Evolutionary conservation across 106 monocot genomes (phyloP).

Genomic region (Xerophyta viscosa): DNA sequence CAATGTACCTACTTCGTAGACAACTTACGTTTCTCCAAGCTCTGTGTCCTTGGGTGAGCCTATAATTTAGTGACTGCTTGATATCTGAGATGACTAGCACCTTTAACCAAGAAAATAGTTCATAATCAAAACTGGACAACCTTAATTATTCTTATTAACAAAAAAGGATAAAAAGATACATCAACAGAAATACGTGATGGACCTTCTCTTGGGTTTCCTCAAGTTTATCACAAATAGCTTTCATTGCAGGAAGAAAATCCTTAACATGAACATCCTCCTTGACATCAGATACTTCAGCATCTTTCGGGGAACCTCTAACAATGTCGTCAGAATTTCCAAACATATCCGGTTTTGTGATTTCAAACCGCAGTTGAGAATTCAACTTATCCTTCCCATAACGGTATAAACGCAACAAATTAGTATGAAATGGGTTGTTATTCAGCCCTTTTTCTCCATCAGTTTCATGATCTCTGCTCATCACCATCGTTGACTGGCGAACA

Average conservation of each 20-base stretch:
- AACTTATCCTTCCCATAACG: constrained; percentile 44
- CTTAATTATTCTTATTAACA: too few species aligned
- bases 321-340: constrained; percentile 9
- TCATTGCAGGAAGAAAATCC: constrained; percentile 66
- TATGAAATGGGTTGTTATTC: constrained; percentile 23
- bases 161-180: constrained; percentile 5
- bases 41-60: constrained; percentile 40
- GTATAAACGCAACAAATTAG: constrained; percentile 44
- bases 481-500: constrained; percentile 44
- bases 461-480: constrained; percentile 39
- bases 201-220: constrained; percentile 58
- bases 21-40: constrained; percentile 67
- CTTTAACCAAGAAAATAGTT: constrained; percentile 13
- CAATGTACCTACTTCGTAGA: too few species aligned
- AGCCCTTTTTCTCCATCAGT: constrained; percentile 13
- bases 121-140: too few species aligned
- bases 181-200: constrained; percentile 1
- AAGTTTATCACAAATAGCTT: constrained; percentile 63
- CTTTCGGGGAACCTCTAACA: constrained; percentile 10
- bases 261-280: constrained; percentile 44
- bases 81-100: constrained; percentile 54
- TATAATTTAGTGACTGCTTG: constrained; percentile 51
- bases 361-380: constrained; percentile 62
- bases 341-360: constrained; percentile 39
- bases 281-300: constrained; percentile 17